Base-by-base conservation (phyloP, 306 rosid species). In the Malus orientalis region DNA sequence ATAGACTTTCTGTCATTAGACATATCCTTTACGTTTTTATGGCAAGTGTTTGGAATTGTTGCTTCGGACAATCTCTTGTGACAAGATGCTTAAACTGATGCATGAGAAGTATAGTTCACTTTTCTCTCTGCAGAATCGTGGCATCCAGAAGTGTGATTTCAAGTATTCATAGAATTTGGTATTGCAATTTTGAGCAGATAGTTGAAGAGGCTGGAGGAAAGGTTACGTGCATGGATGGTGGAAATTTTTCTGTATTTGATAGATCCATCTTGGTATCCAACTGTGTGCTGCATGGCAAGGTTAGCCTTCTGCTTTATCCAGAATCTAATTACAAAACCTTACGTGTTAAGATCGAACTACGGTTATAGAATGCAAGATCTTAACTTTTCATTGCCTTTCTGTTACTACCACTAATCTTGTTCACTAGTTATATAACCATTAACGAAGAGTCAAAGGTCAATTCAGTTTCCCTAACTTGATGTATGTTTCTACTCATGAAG, bases 231-330 rank as follows among this genome's bases (percentile, higher is more conserved):
- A 94, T 94, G 98, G 96, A 94, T 68, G 97, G 98, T 49, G 92
- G 96, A 70, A 89, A 88, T 54, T 94, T 94, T 84, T 86, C 87
- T 65, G 96, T 94, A 32, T 94, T 94, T 88, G 97, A 94, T 83
- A 88, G 98, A 83, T 94, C 98, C 32, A 90, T 92, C 67, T 85
- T 94, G 88, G 97, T 94, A 65, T 92, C 97, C 42, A 92, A 92
- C 66, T 90, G 95, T 67, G 78, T 62, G 29, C 58, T 92, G 70
- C 98, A 94, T 85, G 76, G 75, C 81, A 89, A 89, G 96, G 98
- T 91, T 82, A 69, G 87, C 60, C 40, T 62, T 40, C 23, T 67
- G 11, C n/a, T 61, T 33, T 68, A 44, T 44, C 57, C 6, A 61
- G 14, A 40, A 16, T 18, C 27, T 44, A 16, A 12, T 4, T 51